Conservation (phyloP, 352 stramenopile genomes). For the Phytopythium mirpurense region DNA sequence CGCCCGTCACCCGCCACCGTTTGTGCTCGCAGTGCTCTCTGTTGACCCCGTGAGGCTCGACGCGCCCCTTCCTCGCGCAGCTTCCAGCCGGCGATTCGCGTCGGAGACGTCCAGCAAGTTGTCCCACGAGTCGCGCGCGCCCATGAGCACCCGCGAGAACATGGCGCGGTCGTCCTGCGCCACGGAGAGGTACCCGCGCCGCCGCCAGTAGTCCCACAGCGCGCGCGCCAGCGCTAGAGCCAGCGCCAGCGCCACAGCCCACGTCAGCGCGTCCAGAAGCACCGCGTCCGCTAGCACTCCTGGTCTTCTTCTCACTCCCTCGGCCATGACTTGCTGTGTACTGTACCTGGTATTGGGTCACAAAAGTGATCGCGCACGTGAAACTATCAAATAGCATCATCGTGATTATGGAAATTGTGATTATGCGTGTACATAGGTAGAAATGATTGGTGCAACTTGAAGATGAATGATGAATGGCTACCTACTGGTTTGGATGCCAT, state of each 20-base stretch:
- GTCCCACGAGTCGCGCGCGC: conserved; percentile 63
- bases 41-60: neutral
- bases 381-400: too few relatives aligned
- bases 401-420: too few relatives aligned
- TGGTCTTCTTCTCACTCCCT: neutral
- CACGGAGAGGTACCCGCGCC: conserved; percentile 59
- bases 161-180: conserved; percentile 61
- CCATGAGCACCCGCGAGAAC: conserved; percentile 55
- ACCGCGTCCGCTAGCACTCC: conserved; percentile 6
- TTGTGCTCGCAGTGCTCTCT: conserved; percentile 4
- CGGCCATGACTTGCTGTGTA: too few relatives aligned
- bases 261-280: conserved; percentile 38
- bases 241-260: conserved; percentile 37
- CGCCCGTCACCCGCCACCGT: neutral
- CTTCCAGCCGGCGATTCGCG: neutral
- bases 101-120: conserved; percentile 1
- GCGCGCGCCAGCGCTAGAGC: conserved; percentile 36
- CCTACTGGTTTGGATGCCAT: too few relatives aligned
- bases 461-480: too few relatives aligned
- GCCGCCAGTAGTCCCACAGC: conserved; percentile 33
- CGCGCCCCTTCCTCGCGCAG: neutral
- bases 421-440: too few relatives aligned
- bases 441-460: too few relatives aligned
- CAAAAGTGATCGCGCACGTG: too few relatives aligned
- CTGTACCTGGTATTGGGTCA: too few relatives aligned